These are phyloP conservation scores for Rhodotorula sp. DNA, from an alignment of 1,284 basidiomycete species.

Conservation along the genomic window DNA sequence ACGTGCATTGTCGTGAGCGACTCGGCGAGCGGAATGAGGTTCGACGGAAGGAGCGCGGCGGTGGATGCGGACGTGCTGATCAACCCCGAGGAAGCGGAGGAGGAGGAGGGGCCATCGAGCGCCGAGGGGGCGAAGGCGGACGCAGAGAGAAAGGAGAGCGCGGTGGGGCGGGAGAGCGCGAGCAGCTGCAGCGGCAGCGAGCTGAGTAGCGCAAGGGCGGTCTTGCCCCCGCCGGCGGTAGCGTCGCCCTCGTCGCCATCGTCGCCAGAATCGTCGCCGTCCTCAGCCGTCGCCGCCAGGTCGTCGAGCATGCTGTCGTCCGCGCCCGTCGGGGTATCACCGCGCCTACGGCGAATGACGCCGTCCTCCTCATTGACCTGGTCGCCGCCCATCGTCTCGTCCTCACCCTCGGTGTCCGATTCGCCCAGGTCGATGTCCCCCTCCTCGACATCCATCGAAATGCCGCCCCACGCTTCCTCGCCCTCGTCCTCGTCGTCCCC, in stretches of 20 bases:
- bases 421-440: slow-evolving; percentile 42
- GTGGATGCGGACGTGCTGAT: slow-evolving; percentile 31
- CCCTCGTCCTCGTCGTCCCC: slow-evolving; percentile 47
- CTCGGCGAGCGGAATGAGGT: slow-evolving; percentile 29
- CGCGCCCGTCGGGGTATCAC: slow-evolving; percentile 10
- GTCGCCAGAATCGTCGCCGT: slow-evolving; percentile 1
- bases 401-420: slow-evolving; percentile 41
- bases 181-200: slow-evolving; percentile 38
- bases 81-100: slow-evolving; percentile 12
- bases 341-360: slow-evolving; percentile 2
- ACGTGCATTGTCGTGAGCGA: slow-evolving; percentile 63
- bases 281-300: slow-evolving; percentile 14
- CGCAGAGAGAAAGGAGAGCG: slow-evolving; percentile 33
- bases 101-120: slow-evolving; percentile 1
- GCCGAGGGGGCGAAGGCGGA: slow-evolving; percentile 8
- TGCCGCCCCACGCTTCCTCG: slow-evolving; percentile 47
- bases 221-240: slow-evolving; percentile 33
- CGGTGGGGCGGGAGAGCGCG: slow-evolving; percentile 25
- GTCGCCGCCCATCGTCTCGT: slow-evolving; percentile 35
- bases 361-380: slow-evolving; percentile 26
- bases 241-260: slow-evolving; percentile 47
- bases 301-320: slow-evolving; percentile 25
- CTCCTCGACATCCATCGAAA: slow-evolving; percentile 31
- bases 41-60: slow-evolving; percentile 11
- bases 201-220: slow-evolving; percentile 38